Evolutionary conservation across 2,329 filamentous ascomycete genomes (phyloP), one percentile per base, ranked within the genome.

Genomic region (Hortaea sp.): DNA sequence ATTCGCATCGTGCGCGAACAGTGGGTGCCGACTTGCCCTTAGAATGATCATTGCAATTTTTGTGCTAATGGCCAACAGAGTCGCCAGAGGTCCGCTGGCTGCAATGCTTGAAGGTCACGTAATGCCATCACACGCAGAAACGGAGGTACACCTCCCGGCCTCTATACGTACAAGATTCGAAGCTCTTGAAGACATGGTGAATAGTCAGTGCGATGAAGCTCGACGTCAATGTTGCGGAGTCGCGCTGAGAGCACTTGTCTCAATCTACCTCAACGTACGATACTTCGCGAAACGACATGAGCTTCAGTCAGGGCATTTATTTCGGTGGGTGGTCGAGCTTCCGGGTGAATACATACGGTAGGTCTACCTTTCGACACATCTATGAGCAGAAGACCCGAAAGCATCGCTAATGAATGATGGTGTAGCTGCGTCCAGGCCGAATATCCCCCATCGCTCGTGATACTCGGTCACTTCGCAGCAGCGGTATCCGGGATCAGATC

Each of bases 391-490:
- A 12, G 20, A 12, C n/a, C 9, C 11, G 38, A 9, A 9, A 40
- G 11, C 38, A 11, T 46, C 10, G 39, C 41, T 42, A 34, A 12
- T 31, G 29, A 10, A 6, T 13, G 27, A 39, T 44, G 39, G 7
- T 11, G 6, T 31, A 13, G 41, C 13, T 27, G 53, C 11, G 50
- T 58, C 12, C 47, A 51, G 27, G 44, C 47, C 6, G 44, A 45
- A 9, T 38, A 55, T 28, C 52, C 49, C 5, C 47, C 51, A 5
- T 51, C 57, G 9, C 47, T 60, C 3, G 47, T 60, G 11, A 51
- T 59, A 6, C 43, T 58, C 1, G 55, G 54, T 3, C 50, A 59
- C 44, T 60, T 53, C 40, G 51, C 53, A 1, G 48, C 53, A 1
- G 51, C 54, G 2, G 49, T 52, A 7, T 27, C 48, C 11, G 43